phyloP scores from a whole-genome alignment of 441 rosid genomes.

The Adansonia gregorii region DNA sequence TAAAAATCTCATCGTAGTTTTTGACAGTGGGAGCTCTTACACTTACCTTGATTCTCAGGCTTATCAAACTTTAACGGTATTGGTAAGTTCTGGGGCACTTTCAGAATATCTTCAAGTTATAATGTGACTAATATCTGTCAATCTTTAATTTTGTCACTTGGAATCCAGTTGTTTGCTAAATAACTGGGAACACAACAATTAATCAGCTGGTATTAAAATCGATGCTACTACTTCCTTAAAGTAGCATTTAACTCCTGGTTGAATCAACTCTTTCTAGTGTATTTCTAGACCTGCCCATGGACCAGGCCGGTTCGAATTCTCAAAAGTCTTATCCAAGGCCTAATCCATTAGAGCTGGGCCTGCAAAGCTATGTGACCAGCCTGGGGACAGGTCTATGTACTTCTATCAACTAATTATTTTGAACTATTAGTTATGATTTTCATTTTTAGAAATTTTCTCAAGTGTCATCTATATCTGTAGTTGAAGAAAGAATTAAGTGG shows the following conservation, averaged over 20 bases:
- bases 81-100: conserved; percentile 25
- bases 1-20: conserved; percentile 22
- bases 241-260: too few relatives aligned
- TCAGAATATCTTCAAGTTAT: neutral
- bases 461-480: neutral
- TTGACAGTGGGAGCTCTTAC: conserved; percentile 32
- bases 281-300: too few relatives aligned
- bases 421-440: neutral
- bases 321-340: too few relatives aligned
- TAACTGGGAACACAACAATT: neutral
- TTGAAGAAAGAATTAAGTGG: conserved; percentile 45
- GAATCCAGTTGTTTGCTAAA: neutral
- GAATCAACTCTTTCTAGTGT: too few relatives aligned
- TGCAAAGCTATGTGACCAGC: too few relatives aligned
- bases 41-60: conserved; percentile 27
- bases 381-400: too few relatives aligned
- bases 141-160: neutral
- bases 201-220: neutral
- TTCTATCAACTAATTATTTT: neutral
- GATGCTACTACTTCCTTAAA: too few relatives aligned
- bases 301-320: too few relatives aligned
- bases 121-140: too few relatives aligned
- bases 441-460: neutral
- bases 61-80: conserved; percentile 3
- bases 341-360: too few relatives aligned